phyloP scores from a whole-genome alignment of 495 filamentous ascomycete species.

The Aspergillus diversus region DNA sequence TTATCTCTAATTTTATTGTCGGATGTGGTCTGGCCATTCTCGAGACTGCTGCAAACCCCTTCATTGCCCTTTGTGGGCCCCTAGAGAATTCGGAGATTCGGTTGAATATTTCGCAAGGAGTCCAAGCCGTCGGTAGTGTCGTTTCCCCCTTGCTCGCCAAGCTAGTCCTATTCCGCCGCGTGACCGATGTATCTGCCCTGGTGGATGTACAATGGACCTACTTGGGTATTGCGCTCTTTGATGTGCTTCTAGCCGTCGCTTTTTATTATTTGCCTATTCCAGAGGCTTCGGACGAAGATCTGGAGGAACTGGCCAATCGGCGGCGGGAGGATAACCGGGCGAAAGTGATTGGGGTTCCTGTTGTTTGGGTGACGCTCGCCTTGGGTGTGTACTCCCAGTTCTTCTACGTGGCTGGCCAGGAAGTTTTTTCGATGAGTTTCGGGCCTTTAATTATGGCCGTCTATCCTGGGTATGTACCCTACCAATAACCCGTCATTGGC shows the following conservation, averaged over 20 bases:
- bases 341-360: conserved; percentile 45
- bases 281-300: conserved; percentile 67
- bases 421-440: conserved; percentile 55
- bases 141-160: conserved; percentile 64
- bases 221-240: conserved; percentile 68
- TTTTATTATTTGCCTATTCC: conserved; percentile 70
- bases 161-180: conserved; percentile 61
- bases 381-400: conserved; percentile 63
- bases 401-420: conserved; percentile 69
- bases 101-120: conserved; percentile 66
- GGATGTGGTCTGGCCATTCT: conserved; percentile 65
- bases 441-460: conserved; percentile 42
- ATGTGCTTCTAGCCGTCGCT: conserved; percentile 62
- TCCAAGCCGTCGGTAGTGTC: conserved; percentile 69
- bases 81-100: conserved; percentile 66
- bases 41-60: conserved; percentile 69
- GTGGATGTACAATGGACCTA: conserved; percentile 75
- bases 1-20: conserved; percentile 69
- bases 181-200: conserved; percentile 55
- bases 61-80: conserved; percentile 70
- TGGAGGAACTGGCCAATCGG: conserved; percentile 58
- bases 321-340: conserved; percentile 55
- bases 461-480: conserved; percentile 32
- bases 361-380: conserved; percentile 61
- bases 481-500: conserved; percentile 8